phyloP scores from a whole-genome alignment of 805 yeast genomes.

The Jamesozyma jinghongensis region DNA sequence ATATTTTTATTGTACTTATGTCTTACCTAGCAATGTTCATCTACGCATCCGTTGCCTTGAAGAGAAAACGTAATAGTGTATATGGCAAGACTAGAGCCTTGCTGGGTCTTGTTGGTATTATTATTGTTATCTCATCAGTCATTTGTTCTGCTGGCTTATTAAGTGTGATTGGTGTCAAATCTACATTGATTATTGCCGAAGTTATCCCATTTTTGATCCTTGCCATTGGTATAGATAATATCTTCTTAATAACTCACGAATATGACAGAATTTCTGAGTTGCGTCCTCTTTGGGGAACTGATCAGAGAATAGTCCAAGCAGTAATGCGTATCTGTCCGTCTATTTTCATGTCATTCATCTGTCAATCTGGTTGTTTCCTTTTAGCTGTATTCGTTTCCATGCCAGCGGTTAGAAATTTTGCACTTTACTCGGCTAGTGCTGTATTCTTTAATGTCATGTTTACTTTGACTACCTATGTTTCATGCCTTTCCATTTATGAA shows the following conservation, averaged over 20 bases:
- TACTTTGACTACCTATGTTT: constrained; percentile 74
- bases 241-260: constrained; percentile 79
- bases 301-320: constrained; percentile 53
- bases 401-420: constrained; percentile 96
- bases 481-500: constrained; percentile 44
- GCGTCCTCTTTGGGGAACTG: constrained; percentile 40
- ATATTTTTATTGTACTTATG: constrained; percentile 53
- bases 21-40: constrained; percentile 83
- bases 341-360: constrained; percentile 62
- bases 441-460: constrained; percentile 64
- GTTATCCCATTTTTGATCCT: constrained; percentile 88
- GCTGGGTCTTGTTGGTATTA: constrained; percentile 76
- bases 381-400: constrained; percentile 75
- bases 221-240: constrained; percentile 95
- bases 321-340: constrained; percentile 79
- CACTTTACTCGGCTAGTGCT: constrained; percentile 82
- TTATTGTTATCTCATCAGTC: constrained; percentile 74
- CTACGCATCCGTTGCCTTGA: constrained; percentile 73
- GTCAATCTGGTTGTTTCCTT: constrained; percentile 72
- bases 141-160: constrained; percentile 75
- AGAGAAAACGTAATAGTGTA: constrained; percentile 32
- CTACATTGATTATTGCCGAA: constrained; percentile 89
- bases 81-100: constrained; percentile 47
- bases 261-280: constrained; percentile 45
- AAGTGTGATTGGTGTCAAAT: constrained; percentile 65